These are phyloP conservation scores for Termitomyces sp. DNA, from an alignment of 768 basidiomycete genomes.

Conservation along the genomic window DNA sequence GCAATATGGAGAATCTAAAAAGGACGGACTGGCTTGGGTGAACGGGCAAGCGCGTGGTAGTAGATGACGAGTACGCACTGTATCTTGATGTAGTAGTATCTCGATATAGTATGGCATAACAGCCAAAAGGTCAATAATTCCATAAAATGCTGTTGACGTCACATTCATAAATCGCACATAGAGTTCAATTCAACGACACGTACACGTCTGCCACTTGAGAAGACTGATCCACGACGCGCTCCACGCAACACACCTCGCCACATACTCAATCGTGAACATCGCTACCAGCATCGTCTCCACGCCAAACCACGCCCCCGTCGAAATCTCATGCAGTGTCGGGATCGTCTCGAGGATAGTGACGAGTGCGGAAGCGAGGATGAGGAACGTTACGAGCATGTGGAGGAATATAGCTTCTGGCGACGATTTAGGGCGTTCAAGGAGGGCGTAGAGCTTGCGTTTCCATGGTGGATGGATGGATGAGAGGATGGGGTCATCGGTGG, in stretches of 20 bases:
- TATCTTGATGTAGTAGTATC: constrained; percentile 79
- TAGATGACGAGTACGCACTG: constrained; percentile 43
- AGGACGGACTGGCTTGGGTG: constrained; percentile 57
- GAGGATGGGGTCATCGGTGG: constrained; percentile 33
- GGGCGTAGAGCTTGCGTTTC: constrained; percentile 62
- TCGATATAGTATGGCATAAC: constrained; percentile 91
- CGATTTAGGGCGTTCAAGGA: constrained; percentile 80
- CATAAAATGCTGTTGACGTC: constrained; percentile 60
- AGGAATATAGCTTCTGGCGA: constrained; percentile 74
- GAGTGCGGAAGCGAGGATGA: constrained; percentile 72
- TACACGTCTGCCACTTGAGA: constrained; percentile 68
- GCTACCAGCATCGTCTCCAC: constrained; percentile 82
- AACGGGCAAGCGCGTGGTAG: neutral
- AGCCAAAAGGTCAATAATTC: constrained; percentile 80
- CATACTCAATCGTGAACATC: constrained; percentile 84
- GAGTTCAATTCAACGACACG: constrained; percentile 10
- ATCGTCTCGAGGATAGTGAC: constrained; percentile 81
- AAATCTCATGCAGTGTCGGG: constrained; percentile 67
- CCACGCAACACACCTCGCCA: constrained; percentile 72
- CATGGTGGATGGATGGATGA: constrained; percentile 44
- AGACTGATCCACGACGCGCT: constrained; percentile 61
- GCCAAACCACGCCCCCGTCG: constrained; percentile 78
- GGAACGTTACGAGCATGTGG: constrained; percentile 64
- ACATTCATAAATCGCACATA: constrained; percentile 21
- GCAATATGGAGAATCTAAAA: constrained; percentile 87